Conservation (phyloP, 2,329 filamentous ascomycete species). For the Penicillium sp. region DNA sequence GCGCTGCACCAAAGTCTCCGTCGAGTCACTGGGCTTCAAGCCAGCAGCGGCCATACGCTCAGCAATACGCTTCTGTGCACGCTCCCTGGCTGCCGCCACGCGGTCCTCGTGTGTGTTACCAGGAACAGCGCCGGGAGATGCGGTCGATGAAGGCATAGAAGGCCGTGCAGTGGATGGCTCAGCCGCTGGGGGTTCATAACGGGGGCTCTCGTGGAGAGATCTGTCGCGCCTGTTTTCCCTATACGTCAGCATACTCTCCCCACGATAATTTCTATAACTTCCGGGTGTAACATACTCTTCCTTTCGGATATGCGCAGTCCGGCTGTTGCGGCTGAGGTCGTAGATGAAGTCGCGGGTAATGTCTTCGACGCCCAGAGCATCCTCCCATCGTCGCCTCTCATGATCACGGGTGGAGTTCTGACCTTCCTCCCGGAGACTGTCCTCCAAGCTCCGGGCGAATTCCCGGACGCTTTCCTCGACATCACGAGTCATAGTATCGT, state of each 20-base stretch:
- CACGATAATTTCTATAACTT: not conserved
- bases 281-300: slow-evolving; percentile 47
- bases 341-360: slow-evolving; percentile 98
- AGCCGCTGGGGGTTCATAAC: slow-evolving; percentile 49
- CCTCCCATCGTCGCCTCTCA: slow-evolving; percentile 90
- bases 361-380: slow-evolving; percentile 91
- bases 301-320: slow-evolving; percentile 64
- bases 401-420: slow-evolving; percentile 76
- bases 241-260: slow-evolving; percentile 10
- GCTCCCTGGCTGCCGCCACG: slow-evolving; percentile 92
- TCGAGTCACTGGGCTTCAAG: slow-evolving; percentile 73
- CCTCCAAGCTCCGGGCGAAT: slow-evolving; percentile 77
- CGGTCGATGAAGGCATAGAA: slow-evolving; percentile 45
- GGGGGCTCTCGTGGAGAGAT: slow-evolving; percentile 47
- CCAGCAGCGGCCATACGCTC: slow-evolving; percentile 90
- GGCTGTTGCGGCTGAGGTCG: slow-evolving; percentile 81
- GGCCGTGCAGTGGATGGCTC: slow-evolving; percentile 31
- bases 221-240: slow-evolving; percentile 47
- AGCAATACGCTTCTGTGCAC: slow-evolving; percentile 94
- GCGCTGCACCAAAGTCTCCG: slow-evolving; percentile 76
- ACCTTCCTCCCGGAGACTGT: slow-evolving; percentile 75
- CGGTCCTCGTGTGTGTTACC: slow-evolving; percentile 91
- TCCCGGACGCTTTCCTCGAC: slow-evolving; percentile 94
- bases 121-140: slow-evolving; percentile 66
- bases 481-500: slow-evolving; percentile 93